Conservation (phyloP, 23 red algal genomes). For the Pyropia yezoensis region DNA sequence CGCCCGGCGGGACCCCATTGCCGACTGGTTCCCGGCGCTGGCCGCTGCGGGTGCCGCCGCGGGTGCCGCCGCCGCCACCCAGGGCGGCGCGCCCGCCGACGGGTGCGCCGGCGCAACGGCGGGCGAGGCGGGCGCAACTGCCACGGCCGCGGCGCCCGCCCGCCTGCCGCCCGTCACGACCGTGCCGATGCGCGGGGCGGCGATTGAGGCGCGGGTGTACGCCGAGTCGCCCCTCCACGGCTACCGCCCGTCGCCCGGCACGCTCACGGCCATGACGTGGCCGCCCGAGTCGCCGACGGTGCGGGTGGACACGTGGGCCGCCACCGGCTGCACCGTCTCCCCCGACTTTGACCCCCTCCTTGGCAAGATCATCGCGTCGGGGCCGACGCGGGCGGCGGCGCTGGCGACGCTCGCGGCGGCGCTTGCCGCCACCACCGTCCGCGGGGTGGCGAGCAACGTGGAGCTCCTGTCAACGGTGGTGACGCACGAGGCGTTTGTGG, state of each 20-base stretch:
- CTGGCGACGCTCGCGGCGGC: conserved; percentile 37
- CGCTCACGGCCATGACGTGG: conserved; percentile 39
- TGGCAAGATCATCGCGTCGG: conserved; percentile 66
- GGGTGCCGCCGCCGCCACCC: no score
- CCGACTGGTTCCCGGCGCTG: conserved; percentile 23
- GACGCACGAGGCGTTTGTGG: conserved; percentile 31
- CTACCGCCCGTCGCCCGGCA: conserved; percentile 58
- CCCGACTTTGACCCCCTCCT: conserved; percentile 74
- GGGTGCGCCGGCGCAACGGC: not conserved
- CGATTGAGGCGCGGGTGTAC: conserved; percentile 79
- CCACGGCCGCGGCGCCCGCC: no score
- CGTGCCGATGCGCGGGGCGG: conserved; percentile 27
- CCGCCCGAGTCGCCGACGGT: conserved; percentile 16
- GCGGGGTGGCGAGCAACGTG: conserved; percentile 73
- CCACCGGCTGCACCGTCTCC: conserved; percentile 46
- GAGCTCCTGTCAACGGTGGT: conserved; percentile 47
- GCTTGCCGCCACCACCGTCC: conserved; percentile 21
- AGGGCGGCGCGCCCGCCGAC: not conserved
- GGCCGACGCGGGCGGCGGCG: conserved; percentile 36
- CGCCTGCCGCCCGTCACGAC: not conserved
- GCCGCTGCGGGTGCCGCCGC: not conserved
- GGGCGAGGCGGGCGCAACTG: no score
- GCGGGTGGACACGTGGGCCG: conserved; percentile 66
- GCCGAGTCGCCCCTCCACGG: conserved; percentile 51
- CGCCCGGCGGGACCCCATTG: conserved; percentile 24